Percentiles rank a stretch among this genome's conserved stretches.
Evolutionary conservation across 1,284 basidiomycete species (phyloP).

Genomic region (Ganoderma sp.): DNA sequence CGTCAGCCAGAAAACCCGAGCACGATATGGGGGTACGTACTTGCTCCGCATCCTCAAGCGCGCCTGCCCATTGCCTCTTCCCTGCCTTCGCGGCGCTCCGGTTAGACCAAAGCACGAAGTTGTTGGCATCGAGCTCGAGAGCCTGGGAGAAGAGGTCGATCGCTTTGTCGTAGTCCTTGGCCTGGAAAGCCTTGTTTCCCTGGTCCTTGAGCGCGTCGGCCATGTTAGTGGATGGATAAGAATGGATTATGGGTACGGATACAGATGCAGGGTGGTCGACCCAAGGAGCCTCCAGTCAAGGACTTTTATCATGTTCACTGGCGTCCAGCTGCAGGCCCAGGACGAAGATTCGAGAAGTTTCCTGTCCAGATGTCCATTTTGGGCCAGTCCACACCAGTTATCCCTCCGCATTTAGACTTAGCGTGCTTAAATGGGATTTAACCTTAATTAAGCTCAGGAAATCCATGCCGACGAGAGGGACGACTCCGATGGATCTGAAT

Average conservation of each 20-base stretch:
- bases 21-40: conserved; percentile 48
- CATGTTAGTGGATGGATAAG: conserved; percentile 27
- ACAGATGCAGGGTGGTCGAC: conserved; percentile 2
- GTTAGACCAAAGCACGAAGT: conserved; percentile 94
- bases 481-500: not conserved
- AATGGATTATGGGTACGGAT: conserved; percentile 9
- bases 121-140: conserved; percentile 81
- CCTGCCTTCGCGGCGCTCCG: conserved; percentile 90
- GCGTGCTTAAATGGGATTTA: not conserved
- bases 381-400: conserved; percentile 7
- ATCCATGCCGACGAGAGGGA: not conserved
- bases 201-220: conserved; percentile 80
- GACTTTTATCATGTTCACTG: conserved; percentile 29
- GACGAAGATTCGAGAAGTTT: conserved; percentile 24
- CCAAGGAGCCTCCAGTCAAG: not conserved
- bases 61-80: conserved; percentile 78
- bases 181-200: conserved; percentile 95
- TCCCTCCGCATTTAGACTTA: not conserved
- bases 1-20: not conserved
- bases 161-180: conserved; percentile 91
- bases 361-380: conserved; percentile 5
- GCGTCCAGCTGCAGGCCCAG: conserved; percentile 6
- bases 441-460: not conserved
- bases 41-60: conserved; percentile 91
- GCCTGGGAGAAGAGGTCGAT: conserved; percentile 89